phyloP scores from a whole-genome alignment of 2,329 filamentous ascomycete genomes.

The Metarhizium guizhouense region DNA sequence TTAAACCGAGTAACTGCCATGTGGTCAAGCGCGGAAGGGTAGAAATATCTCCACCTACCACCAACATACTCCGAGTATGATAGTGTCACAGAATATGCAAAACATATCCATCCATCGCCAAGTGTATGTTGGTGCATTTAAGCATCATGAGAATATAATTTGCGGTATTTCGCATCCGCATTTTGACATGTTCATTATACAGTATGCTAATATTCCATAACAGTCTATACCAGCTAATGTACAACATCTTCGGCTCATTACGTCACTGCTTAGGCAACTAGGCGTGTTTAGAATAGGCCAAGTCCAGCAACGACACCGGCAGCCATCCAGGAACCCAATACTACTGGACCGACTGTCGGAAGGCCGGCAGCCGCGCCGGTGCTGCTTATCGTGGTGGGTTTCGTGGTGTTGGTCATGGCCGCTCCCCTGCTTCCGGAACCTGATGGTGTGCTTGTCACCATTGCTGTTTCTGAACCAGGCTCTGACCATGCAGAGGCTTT shows the following conservation, averaged over 20 bases:
- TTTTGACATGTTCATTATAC: too few species aligned
- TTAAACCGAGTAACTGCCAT: too few species aligned
- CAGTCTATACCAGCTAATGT: background rate
- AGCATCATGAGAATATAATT: too few species aligned
- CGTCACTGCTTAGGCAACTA: background rate
- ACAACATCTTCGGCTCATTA: background rate
- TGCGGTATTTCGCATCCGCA: too few species aligned
- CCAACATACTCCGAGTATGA: background rate
- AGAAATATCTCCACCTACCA: too few species aligned
- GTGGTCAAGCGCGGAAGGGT: too few species aligned
- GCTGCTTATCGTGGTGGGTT: background rate
- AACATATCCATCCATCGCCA: too few species aligned
- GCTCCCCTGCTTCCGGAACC: background rate
- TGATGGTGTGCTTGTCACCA: background rate
- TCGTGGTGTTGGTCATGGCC: background rate
- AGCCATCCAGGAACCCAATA: constrained; percentile 15
- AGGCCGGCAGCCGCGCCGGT: constrained; percentile 10
- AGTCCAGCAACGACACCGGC: constrained; percentile 20
- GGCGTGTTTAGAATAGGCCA: constrained; percentile 15
- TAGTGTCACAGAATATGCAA: background rate
- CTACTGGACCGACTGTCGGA: constrained; percentile 15
- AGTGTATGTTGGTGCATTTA: too few species aligned
- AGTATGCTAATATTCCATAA: too few species aligned
- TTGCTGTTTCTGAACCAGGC: background rate
- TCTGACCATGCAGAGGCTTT: background rate